Base-by-base conservation (phyloP, 371 early-diverging fungal species). In the Mucor ambiguus region DNA sequence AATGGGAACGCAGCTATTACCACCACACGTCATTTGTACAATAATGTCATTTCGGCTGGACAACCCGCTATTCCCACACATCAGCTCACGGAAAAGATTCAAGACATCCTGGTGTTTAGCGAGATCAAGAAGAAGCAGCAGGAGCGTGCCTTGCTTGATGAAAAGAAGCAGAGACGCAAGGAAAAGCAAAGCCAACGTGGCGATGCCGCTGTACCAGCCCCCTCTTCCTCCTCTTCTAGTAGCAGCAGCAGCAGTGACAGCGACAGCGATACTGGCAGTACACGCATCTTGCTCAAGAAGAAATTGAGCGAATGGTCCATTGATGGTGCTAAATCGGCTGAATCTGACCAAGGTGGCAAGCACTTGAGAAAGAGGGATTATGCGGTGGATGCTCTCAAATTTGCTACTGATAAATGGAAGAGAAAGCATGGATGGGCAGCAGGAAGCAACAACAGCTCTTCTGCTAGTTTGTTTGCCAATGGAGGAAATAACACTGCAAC, bases 331-430 rank as follows among this genome's bases (percentile, higher is more conserved):
- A 37, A 48, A 3, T 29, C 26, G 0, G 7, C 46, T 10, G 3
- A 30, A 5, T 33, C 33, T 18, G 20, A 38, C 1, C 41, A 58
- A 32, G 33, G 14, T 7, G 20, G 22, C 29, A 58, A 72, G 57
- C 38, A 37, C 22, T 33, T 67, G 2, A 58, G 79, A 43, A 76
- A 74, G 49, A 61, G 80, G 11, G 80, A 79, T 46, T 58, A 65
- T 29, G 72, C 75, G 3, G 67, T 70, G 5, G 67, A 67, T 63
- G 75, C 78, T 8, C 59, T 78, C 9, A 55, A 55, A 26, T 62
- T 68, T 46, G 81, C 76, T 1, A 78, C 74, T 1, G 73, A 74
- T 5, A 71, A 72, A 46, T 80, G 81, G 81, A 75, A 71, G 58
- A 70, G 66, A 16, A 71, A 71, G 41, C 81, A 80, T 54, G 80